Evolutionary conservation across 306 rosid genomes (phyloP).

Genomic region (Boehmeria nivea): DNA sequence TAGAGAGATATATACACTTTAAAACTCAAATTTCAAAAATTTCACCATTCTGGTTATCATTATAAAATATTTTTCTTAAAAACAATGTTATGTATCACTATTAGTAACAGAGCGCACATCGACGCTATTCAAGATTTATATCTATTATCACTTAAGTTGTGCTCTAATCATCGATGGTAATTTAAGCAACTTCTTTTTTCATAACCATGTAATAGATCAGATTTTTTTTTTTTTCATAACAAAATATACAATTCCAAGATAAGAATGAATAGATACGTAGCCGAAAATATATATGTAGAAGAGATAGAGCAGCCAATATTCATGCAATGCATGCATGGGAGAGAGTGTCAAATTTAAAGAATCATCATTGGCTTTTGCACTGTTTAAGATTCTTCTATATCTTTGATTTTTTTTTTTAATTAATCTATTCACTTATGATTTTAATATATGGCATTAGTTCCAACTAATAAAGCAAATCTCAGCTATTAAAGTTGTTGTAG

Average conservation of each 20-base stretch:
- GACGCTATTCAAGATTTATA: too few relatives aligned
- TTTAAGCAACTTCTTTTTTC: too few relatives aligned
- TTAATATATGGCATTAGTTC: too few relatives aligned
- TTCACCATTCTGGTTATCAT: background rate
- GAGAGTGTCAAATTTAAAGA: background rate
- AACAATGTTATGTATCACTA: too few relatives aligned
- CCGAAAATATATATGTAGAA: background rate
- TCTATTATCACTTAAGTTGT: too few relatives aligned
- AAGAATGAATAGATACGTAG: too few relatives aligned
- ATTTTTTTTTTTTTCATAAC: too few relatives aligned
- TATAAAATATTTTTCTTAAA: too few relatives aligned
- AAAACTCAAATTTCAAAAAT: background rate
- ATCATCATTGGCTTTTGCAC: constrained; percentile 19
- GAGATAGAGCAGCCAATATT: constrained; percentile 15
- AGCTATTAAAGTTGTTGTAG: constrained; percentile 55
- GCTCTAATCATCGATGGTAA: too few relatives aligned
- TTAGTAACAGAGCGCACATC: too few relatives aligned
- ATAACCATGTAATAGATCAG: too few relatives aligned
- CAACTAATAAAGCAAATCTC: constrained; percentile 60
- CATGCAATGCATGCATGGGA: constrained; percentile 26
- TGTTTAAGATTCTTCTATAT: constrained; percentile 33
- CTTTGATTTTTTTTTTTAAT: background rate
- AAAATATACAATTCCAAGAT: too few relatives aligned
- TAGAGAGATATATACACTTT: background rate
- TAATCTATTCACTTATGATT: constrained; percentile 20